Percentiles rank a stretch among this genome's conserved stretches.
Evolutionary conservation across 2,329 filamentous ascomycete species (phyloP).

Genomic region (Lachnellula suecica): DNA sequence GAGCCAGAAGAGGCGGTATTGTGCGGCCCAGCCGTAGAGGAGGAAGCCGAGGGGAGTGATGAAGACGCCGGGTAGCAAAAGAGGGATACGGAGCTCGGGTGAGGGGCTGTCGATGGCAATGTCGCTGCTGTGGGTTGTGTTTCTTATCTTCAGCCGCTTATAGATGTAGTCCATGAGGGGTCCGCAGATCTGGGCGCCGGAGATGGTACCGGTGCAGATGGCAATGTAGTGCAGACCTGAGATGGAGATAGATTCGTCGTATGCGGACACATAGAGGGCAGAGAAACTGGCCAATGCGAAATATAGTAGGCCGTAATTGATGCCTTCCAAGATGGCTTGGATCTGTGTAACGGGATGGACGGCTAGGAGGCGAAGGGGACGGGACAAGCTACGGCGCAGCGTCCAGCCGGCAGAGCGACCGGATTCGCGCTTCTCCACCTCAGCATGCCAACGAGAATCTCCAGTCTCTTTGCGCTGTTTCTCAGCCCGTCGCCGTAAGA

Average conservation of each 20-base stretch:
- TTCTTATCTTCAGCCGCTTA: conserved; percentile 3
- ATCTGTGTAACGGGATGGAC: conserved; percentile 53
- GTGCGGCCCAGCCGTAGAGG: conserved; percentile 56
- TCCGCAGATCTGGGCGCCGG: conserved; percentile 31
- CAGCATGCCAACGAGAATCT: conserved; percentile 38
- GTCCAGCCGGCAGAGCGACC: conserved; percentile 29
- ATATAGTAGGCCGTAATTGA: conserved; percentile 54
- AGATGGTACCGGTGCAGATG: conserved; percentile 40
- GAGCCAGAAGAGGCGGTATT: conserved; percentile 50
- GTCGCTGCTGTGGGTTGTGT: no score
- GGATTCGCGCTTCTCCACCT: conserved; percentile 47
- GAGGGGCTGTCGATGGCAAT: conserved; percentile 53
- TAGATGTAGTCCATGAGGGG: conserved; percentile 28
- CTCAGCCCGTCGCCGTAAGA: conserved; percentile 45
- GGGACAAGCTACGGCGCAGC: conserved; percentile 40
- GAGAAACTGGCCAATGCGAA: conserved; percentile 59
- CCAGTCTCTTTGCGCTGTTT: conserved; percentile 48
- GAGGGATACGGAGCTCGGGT: conserved; percentile 62
- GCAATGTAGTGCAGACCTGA: conserved; percentile 55
- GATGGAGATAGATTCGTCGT: conserved; percentile 53
- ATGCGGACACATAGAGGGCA: conserved; percentile 51
- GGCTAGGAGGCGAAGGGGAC: conserved; percentile 46
- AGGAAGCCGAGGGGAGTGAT: conserved; percentile 54
- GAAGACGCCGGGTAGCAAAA: conserved; percentile 53
- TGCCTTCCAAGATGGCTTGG: conserved; percentile 47